Evolutionary conservation across 306 rosid species (phyloP).

Genomic region (Gastrolobium bilobum): DNA sequence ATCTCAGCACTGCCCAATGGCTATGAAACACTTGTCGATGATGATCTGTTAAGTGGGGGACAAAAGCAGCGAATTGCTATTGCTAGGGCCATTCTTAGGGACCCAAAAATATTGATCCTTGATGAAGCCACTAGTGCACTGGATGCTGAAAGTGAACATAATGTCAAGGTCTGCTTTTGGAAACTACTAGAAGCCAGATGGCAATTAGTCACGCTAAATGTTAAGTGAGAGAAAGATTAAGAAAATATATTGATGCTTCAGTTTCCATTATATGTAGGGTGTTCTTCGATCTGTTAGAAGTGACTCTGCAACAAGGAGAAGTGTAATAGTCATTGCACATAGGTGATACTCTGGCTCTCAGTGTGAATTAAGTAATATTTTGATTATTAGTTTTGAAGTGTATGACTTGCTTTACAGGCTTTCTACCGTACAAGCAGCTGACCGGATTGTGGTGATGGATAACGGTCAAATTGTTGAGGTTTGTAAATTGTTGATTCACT

Average conservation of each 20-base stretch:
- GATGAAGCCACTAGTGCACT: slow-evolving; percentile 98
- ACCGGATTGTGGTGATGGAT: slow-evolving; percentile 94
- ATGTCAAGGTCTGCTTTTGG: slow-evolving; percentile 73
- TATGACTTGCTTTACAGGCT: slow-evolving; percentile 65
- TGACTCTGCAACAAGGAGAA: slow-evolving; percentile 70
- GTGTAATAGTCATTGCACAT: slow-evolving; percentile 91
- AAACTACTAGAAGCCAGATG: slow-evolving; percentile 12
- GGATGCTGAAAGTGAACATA: slow-evolving; percentile 97
- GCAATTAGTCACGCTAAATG: slow-evolving; percentile 24
- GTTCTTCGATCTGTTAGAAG: slow-evolving; percentile 86
- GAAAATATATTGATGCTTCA: slow-evolving; percentile 42
- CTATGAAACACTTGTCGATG: slow-evolving; percentile 86
- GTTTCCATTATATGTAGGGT: slow-evolving; percentile 68
- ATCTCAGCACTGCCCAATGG: slow-evolving; percentile 86
- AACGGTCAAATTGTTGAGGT: slow-evolving; percentile 89
- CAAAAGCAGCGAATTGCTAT: slow-evolving; percentile 98
- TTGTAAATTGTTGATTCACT: slow-evolving; percentile 50
- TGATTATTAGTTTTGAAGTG: slow-evolving; percentile 33
- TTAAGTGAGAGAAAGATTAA: slow-evolving; percentile 22
- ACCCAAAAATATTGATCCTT: slow-evolving; percentile 89
- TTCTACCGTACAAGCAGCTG: slow-evolving; percentile 96
- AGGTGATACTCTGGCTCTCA: slow-evolving; percentile 60
- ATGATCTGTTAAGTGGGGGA: slow-evolving; percentile 95
- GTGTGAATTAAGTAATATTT: slow-evolving; percentile 16
- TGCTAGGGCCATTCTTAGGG: slow-evolving; percentile 95